Base-by-base conservation (phyloP, 2,329 filamentous ascomycete species). In the Cytospora leucostoma region DNA sequence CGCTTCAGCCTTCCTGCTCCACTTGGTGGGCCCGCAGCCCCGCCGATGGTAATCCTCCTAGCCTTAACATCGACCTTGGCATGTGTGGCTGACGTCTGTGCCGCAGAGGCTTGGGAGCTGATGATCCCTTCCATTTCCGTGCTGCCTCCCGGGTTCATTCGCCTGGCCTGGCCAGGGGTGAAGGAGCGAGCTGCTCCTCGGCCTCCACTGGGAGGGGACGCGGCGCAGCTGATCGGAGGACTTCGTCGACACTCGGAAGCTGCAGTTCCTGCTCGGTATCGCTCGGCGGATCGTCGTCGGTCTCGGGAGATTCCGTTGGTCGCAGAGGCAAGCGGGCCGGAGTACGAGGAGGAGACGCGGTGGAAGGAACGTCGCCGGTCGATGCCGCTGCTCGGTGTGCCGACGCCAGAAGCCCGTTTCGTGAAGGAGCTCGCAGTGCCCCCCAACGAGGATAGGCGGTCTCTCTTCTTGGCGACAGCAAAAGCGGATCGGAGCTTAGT, bases 261-360 rank as follows among this genome's bases (percentile, higher is more conserved):
- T 62, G 57, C 49, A 40, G 59, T 55, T 49, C 59, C 59, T n/a
- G 52, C 40, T 61, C 59, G 51, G 21, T 55, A 61, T 8, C 34
- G 51, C 38, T 66, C 65, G n/a, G 55, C 49, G 32, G 65, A 66
- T 62, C 77, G 78, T 47, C 83, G 77, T 49, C 83, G 77, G 60
- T 83, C 76, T 51, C 84, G 77, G 49, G 82, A 84, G 68, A 87
- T 83, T 51, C 84, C 84, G 70, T 85, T 85, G 7, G 81, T 76
- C 67, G 74, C 78, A 68, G 81, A 84, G 7, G 83, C 77, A 49
- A 81, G 72, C 15, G 77, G 70, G 2, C 77, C 76, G 33, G 78
- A 73, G 71, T 82, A 76, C 66, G 73, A 73, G 13, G 70, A 56
- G 44, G 73, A 74, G 21, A 64, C 66, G 10, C 70, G 66, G 58